Conservation (phyloP, 495 filamentous ascomycete genomes). For the Hypoxylon fragiforme region DNA sequence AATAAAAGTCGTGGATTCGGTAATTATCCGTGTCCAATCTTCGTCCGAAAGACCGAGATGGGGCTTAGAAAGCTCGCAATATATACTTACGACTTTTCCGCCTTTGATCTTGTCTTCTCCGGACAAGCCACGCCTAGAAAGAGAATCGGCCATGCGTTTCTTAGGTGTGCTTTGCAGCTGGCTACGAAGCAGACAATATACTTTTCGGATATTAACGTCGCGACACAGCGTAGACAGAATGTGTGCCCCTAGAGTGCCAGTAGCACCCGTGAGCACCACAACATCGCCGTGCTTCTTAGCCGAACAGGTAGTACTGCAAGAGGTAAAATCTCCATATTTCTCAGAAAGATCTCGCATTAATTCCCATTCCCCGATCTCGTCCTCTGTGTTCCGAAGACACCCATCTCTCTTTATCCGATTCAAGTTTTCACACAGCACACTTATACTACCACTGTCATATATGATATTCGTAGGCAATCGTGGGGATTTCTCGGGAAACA, state of each 20-base stretch:
- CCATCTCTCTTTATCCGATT: conserved; percentile 35
- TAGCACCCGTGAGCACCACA: conserved; percentile 60
- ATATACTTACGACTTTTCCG: conserved; percentile 25
- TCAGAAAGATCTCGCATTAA: conserved; percentile 19
- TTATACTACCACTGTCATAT: conserved; percentile 54
- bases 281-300: conserved; percentile 28
- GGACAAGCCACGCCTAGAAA: conserved; percentile 35
- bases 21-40: conserved; percentile 40
- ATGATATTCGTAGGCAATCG: conserved; percentile 47
- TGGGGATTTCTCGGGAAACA: neutral
- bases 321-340: conserved; percentile 6
- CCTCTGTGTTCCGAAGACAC: conserved; percentile 31
- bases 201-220: conserved; percentile 42
- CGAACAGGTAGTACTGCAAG: conserved; percentile 9
- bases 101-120: neutral
- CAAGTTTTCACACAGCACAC: conserved; percentile 32
- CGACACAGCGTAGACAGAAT: conserved; percentile 50
- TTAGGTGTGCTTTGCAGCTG: conserved; percentile 33
- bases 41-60: conserved; percentile 47
- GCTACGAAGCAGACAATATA: conserved; percentile 60
- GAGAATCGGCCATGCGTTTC: conserved; percentile 52
- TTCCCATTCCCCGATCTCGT: neutral
- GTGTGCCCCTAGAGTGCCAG: conserved; percentile 60
- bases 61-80: conserved; percentile 40
- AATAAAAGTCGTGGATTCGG: conserved; percentile 52